Evolutionary conservation across 768 basidiomycete genomes (phyloP).

Genomic region (Phlegmacium glaucopus): DNA sequence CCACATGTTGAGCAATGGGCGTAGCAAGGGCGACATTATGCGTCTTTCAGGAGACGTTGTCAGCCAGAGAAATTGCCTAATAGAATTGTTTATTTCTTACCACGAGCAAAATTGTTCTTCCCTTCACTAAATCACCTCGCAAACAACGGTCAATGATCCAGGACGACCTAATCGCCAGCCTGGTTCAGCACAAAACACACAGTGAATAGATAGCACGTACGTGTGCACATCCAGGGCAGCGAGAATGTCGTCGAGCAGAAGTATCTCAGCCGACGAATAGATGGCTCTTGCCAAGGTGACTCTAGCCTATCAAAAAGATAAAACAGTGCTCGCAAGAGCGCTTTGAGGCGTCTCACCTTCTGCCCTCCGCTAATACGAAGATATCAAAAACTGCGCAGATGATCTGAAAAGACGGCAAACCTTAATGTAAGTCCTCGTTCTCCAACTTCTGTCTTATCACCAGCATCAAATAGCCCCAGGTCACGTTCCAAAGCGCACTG

Average conservation of each 20-base stretch:
- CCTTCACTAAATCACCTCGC: conserved; percentile 66
- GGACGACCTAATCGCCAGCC: conserved; percentile 5
- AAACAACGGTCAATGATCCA: conserved; percentile 67
- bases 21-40: conserved; percentile 46
- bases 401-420: conserved; percentile 3
- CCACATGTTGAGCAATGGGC: too few relatives aligned
- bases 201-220: conserved; percentile 14
- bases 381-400: neutral
- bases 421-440: conserved; percentile 53
- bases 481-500: too few relatives aligned
- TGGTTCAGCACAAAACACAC: neutral
- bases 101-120: conserved; percentile 79
- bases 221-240: conserved; percentile 50
- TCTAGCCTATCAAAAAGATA: conserved; percentile 42
- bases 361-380: neutral
- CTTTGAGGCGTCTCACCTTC: too few relatives aligned
- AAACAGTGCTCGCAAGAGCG: too few relatives aligned
- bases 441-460: too few relatives aligned
- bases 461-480: too few relatives aligned
- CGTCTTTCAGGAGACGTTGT: too few relatives aligned
- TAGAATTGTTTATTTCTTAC: too few relatives aligned
- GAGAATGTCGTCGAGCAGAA: conserved; percentile 73
- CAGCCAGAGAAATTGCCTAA: too few relatives aligned
- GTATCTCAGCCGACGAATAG: conserved; percentile 50
- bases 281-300: conserved; percentile 43